Evolutionary conservation across 352 stramenopile species (phyloP).

Genomic region (Pythium rhizo-oryzae): DNA sequence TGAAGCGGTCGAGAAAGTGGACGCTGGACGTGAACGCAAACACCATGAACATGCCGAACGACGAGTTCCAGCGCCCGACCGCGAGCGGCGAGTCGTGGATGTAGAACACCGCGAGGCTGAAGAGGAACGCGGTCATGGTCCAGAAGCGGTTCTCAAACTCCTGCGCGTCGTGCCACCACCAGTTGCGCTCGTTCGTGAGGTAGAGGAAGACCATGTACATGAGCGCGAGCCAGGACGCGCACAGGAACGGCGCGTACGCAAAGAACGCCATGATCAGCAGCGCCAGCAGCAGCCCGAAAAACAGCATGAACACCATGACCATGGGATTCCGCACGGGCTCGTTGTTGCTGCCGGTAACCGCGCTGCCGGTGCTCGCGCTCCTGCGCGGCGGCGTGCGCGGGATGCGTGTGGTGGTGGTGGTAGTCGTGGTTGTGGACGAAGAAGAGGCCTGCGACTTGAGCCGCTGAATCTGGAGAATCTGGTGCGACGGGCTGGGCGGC

Average conservation of each 20-base stretch:
- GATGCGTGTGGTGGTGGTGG: background rate
- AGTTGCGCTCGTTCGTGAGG: constrained; percentile 82
- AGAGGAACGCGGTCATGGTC: constrained; percentile 94
- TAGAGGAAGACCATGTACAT: constrained; percentile 85
- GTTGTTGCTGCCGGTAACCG: constrained; percentile 28
- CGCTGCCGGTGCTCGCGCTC: background rate
- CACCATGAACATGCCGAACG: constrained; percentile 76
- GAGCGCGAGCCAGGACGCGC: constrained; percentile 78
- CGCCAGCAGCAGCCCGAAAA: constrained; percentile 59
- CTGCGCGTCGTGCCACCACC: constrained; percentile 87
- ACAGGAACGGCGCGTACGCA: constrained; percentile 77
- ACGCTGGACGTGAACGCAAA: constrained; percentile 78
- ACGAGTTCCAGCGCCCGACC: constrained; percentile 72
- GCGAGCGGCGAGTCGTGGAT: constrained; percentile 93
- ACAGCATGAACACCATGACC: constrained; percentile 72
- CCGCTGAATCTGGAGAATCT: constrained; percentile 51
- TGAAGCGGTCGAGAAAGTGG: constrained; percentile 82
- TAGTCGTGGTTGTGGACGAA: constrained; percentile 9
- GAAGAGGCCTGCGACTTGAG: constrained; percentile 32
- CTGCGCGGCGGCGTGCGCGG: constrained; percentile 16
- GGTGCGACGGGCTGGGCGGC: constrained; percentile 30
- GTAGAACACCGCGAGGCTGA: constrained; percentile 93
- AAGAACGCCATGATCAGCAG: constrained; percentile 85
- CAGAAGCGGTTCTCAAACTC: constrained; percentile 98
- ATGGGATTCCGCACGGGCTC: constrained; percentile 56